Evolutionary conservation across 352 stramenopile genomes (phyloP), one percentile per base, ranked within the genome.

Genomic region (Phytophthora nicotianae): DNA sequence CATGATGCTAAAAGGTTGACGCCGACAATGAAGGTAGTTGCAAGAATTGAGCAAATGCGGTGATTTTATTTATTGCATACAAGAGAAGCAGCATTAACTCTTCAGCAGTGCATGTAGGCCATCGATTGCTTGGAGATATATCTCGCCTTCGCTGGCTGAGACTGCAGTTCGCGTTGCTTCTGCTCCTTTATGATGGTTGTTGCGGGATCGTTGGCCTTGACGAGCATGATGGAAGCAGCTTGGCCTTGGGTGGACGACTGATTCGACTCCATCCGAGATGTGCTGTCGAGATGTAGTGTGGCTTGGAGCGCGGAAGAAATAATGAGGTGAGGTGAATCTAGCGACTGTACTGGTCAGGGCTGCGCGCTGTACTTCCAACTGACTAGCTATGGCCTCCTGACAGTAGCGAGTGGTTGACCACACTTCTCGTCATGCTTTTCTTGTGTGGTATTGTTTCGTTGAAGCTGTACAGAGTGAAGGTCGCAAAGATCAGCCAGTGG

Each of bases 41-140:
- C 20, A 49, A n/a, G 26, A 32, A 4, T 32, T n/a, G n/a, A n/a
- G n/a, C n/a, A n/a, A n/a, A n/a, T n/a, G n/a, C n/a, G n/a, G n/a
- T n/a, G n/a, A n/a, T n/a, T n/a, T n/a, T n/a, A n/a, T n/a, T n/a
- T n/a, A n/a, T n/a, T n/a, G n/a, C n/a, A 29, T 16, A 19, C 5
- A n/a, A 47, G 19, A 41, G 35, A 19, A 17, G n/a, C n/a, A n/a
- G n/a, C 4, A 49, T 21, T 7, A 16, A 40, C 16, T 26, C 23
- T 21, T 50, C 14, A 58, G 14, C 50, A 58, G 50, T 58, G 27
- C 60, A 68, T 68, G 50, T 68, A 69, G 35, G 41, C 46, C 49
- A 62, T 63, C 17, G 64, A 72, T 17, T 43, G 50, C 46, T 61
- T 59, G 29, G 64, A 72, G 40, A 72, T 72, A 29, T 61, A 60